Evolutionary conservation across 2,329 filamentous ascomycete genomes (phyloP).

Genomic region (Phialophora tarda): DNA sequence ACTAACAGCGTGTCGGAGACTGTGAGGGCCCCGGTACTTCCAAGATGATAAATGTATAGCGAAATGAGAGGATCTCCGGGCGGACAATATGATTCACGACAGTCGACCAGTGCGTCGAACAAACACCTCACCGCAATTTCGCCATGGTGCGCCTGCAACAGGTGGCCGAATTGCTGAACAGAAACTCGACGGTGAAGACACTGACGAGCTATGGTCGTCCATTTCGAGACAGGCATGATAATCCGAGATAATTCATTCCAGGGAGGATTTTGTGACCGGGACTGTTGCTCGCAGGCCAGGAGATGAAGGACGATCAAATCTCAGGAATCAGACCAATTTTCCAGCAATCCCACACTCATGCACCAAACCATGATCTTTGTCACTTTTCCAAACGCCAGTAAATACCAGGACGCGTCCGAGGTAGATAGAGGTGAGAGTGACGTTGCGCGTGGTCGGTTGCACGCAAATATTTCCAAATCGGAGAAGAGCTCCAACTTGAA

Average conservation of each 20-base stretch:
- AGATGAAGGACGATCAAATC: not conserved
- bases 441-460: not conserved
- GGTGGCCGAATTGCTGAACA: conserved; percentile 29
- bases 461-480: conserved; percentile 2
- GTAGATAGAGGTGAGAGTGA: not conserved
- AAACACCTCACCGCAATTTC: conserved; percentile 29
- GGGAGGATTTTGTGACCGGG: not conserved
- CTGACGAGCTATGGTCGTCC: conserved; percentile 33
- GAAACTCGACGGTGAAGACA: conserved; percentile 36
- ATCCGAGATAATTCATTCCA: not conserved
- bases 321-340: not conserved
- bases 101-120: conserved; percentile 32
- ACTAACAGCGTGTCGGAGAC: conserved; percentile 33
- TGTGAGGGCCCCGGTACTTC: conserved; percentile 23
- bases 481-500: not conserved
- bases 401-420: not conserved
- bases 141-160: conserved; percentile 17
- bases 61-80: conserved; percentile 38
- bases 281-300: not conserved
- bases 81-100: conserved; percentile 33
- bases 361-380: not conserved
- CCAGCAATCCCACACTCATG: not conserved
- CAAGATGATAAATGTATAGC: conserved; percentile 36
- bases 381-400: not conserved
- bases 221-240: conserved; percentile 45